phyloP scores from a whole-genome alignment of 345 rosid genomes.

The Gossypium herbaceum region DNA sequence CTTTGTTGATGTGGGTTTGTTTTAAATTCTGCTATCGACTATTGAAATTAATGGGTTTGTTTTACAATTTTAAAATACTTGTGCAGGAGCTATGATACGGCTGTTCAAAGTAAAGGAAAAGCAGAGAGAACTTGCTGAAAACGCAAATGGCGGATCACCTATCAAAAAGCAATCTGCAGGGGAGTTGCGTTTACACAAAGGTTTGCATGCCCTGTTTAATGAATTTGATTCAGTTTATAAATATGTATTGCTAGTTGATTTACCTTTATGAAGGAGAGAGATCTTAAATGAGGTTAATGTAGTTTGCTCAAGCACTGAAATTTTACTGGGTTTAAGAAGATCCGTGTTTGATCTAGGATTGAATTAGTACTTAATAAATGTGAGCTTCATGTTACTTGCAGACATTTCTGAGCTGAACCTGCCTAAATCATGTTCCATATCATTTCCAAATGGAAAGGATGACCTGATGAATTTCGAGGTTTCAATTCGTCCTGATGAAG shows the following conservation, averaged over 20 bases:
- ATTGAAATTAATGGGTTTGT: neutral
- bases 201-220: slow-evolving; percentile 25
- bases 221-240: neutral
- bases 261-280: no score
- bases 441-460: slow-evolving; percentile 78
- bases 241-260: neutral
- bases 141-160: slow-evolving; percentile 52
- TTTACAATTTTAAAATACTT: neutral
- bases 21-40: neutral
- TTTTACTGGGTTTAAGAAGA: neutral
- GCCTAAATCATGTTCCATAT: slow-evolving; percentile 57
- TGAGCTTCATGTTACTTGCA: slow-evolving; percentile 15
- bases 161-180: slow-evolving; percentile 78
- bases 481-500: slow-evolving; percentile 77
- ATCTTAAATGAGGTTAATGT: neutral
- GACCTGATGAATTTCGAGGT: slow-evolving; percentile 83
- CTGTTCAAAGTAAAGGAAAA: slow-evolving; percentile 81
- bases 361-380: neutral
- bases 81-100: slow-evolving; percentile 60
- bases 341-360: neutral
- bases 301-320: neutral
- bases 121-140: slow-evolving; percentile 74
- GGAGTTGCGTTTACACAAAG: slow-evolving; percentile 85
- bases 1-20: neutral
- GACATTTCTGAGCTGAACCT: slow-evolving; percentile 80